Percentiles rank a stretch among this genome's conserved stretches.
phyloP scores from a whole-genome alignment of 768 basidiomycete species.

The Boletus sp. region DNA sequence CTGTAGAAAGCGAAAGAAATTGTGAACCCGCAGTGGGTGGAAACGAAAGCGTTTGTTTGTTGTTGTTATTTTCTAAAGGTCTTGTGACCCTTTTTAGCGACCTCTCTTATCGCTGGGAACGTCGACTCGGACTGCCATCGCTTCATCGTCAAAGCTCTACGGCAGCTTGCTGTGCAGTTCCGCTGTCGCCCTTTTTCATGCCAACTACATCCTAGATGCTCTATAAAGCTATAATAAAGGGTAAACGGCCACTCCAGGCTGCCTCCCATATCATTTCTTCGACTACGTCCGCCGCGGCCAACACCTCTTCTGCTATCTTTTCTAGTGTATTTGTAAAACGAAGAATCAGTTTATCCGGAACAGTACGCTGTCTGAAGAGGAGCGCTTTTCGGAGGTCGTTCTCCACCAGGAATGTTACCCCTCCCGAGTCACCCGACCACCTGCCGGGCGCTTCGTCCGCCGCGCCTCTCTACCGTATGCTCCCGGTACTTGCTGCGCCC shows the following conservation, averaged over 20 bases:
- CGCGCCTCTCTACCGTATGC: slow-evolving; percentile 49
- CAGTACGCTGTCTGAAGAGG: slow-evolving; percentile 29
- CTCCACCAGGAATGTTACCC: slow-evolving; percentile 23
- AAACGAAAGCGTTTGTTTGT: slow-evolving; percentile 19
- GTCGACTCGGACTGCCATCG: slow-evolving; percentile 3
- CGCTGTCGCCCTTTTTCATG: slow-evolving; percentile 17
- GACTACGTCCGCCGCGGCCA: slow-evolving; percentile 30
- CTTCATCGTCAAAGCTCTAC: neutral
- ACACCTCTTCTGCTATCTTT: slow-evolving; percentile 32
- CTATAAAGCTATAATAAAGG: slow-evolving; percentile 37
- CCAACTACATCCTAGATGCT: slow-evolving; percentile 23
- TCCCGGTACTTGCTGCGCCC: neutral
- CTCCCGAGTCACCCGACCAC: slow-evolving; percentile 47
- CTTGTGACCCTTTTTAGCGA: slow-evolving; percentile 11
- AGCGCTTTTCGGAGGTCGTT: slow-evolving; percentile 26
- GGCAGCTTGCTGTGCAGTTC: slow-evolving; percentile 4
- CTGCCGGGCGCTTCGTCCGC: slow-evolving; percentile 34
- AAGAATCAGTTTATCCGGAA: slow-evolving; percentile 32
- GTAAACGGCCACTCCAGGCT: slow-evolving; percentile 55
- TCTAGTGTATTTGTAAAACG: slow-evolving; percentile 33
- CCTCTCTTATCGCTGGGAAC: slow-evolving; percentile 4
- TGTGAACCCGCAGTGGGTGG: neutral
- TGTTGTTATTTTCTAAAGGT: slow-evolving; percentile 23
- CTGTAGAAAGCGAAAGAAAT: too few relatives aligned
- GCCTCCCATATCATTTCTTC: slow-evolving; percentile 41